Evolutionary conservation across 2,329 filamentous ascomycete species (phyloP), one percentile per base, ranked within the genome.

Genomic region (Fusarium kyushuense): DNA sequence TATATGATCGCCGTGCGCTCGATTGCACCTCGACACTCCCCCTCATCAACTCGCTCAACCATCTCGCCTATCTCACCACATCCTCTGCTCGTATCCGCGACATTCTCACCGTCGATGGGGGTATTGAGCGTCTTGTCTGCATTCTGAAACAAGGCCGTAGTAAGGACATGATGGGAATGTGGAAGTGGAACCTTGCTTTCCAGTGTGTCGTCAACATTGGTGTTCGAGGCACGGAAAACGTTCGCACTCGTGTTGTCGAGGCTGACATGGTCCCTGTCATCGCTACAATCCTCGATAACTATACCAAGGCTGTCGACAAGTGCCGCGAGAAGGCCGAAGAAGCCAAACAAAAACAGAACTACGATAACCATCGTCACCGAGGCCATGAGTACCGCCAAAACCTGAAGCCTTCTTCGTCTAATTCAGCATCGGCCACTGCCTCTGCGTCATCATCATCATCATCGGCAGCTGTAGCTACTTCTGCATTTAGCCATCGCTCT

Each of bases 111-210:
- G 93, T 99, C 82, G 96, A 99, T 91, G 96, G 96, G 80, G 96
- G 96, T 66, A 96, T 99, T 79, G 96, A 99, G 83, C 86, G 95
- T 70, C 84, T 99, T 72, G 93, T 99, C 78, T 97, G 94, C 86
- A 97, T 99, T 76, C 88, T 99, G 79, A 99, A 99, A 81, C 93
- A 97, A 81, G 96, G 96, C 67, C 88, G 96, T 77, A 97, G 93
- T 82, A 96, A 94, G 81, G 95, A 99, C 79, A 91, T 97, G 90
- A 97, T 98, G 95, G 95, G 97, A 79, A 97, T 97, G 92, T 99
- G 96, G 96, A 98, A 98, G 82, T 99, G 96, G 96, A 99, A 97
- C 77, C 86, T 99, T 67, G 96, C 96, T 54, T 99, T 99, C 79
- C 96, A 98, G 81, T 99, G 96, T 79, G 94, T 98, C 69, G 96